A percentile compares a stretch with the other conserved stretches of the same genome.
These are phyloP conservation scores for Ceratonia siliqua DNA, from an alignment of 306 rosid species.

Conservation along the genomic window DNA sequence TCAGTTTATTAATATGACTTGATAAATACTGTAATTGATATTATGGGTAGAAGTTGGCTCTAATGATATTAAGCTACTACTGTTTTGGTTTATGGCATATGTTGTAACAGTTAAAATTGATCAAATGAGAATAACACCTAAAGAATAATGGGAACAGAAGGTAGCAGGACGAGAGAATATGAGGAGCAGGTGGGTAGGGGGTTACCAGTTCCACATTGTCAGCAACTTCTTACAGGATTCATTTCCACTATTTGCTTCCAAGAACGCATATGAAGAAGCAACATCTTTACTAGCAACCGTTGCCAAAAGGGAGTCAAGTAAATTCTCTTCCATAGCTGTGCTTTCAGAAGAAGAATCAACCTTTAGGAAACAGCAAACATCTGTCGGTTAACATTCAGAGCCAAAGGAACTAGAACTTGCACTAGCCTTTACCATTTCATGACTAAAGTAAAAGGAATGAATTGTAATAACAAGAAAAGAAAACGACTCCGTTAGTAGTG, in stretches of 20 bases:
- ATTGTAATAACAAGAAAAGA: neutral
- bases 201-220: constrained; percentile 77
- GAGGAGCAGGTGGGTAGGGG: neutral
- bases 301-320: constrained; percentile 70
- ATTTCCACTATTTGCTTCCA: constrained; percentile 59
- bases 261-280: constrained; percentile 54
- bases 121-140: constrained; percentile 11
- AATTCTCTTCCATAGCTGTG: constrained; percentile 46
- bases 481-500: neutral
- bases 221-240: constrained; percentile 66
- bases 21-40: constrained; percentile 14
- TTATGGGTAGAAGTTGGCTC: neutral
- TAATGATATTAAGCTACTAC: neutral
- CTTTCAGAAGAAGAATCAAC: constrained; percentile 51
- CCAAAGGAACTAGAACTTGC: constrained; percentile 26
- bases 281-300: constrained; percentile 45
- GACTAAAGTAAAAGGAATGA: neutral
- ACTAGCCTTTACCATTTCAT: constrained; percentile 20
- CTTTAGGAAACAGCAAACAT: constrained; percentile 45
- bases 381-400: constrained; percentile 19
- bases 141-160: neutral
- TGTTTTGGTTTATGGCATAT: neutral
- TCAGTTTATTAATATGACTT: neutral
- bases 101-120: neutral
- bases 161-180: neutral